Percentiles rank a stretch among this genome's conserved stretches.
These are phyloP conservation scores for Yamadazyma buinensis DNA, from an alignment of 1,139 yeast genomes.

Conservation along the genomic window DNA sequence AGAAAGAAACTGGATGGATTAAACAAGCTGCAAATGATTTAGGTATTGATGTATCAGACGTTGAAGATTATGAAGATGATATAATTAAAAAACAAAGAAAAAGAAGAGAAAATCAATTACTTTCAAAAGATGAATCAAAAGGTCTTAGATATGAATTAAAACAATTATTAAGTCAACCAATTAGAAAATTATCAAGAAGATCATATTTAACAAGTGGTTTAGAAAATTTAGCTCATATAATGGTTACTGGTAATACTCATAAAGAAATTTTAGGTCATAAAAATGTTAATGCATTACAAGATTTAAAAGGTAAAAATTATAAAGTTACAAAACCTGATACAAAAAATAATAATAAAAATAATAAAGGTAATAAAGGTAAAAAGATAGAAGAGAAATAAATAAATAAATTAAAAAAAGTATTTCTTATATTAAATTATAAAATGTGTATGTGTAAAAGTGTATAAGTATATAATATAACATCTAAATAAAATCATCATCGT, in stretches of 20 bases:
- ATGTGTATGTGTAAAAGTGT: too few species aligned
- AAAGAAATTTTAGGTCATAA: constrained; percentile 67
- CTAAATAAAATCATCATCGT: constrained; percentile 55
- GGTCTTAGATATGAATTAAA: constrained; percentile 53
- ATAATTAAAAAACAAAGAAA: constrained; percentile 60
- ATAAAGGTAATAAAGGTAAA: constrained; percentile 8
- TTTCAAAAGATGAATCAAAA: constrained; percentile 48
- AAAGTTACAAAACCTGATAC: constrained; percentile 10
- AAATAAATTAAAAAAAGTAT: constrained; percentile 2
- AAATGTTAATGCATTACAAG: constrained; percentile 66
- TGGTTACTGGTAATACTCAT: constrained; percentile 71
- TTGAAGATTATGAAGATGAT: constrained; percentile 60
- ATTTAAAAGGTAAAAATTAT: constrained; percentile 40
- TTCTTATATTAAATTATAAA: background rate
- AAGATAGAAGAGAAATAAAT: background rate
- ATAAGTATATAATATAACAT: background rate
- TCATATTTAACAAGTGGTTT: constrained; percentile 85
- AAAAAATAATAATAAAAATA: constrained; percentile 4
- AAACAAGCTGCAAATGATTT: constrained; percentile 90
- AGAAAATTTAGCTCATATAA: constrained; percentile 78
- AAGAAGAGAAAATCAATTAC: constrained; percentile 53
- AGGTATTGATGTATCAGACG: constrained; percentile 69
- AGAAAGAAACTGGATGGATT: constrained; percentile 78
- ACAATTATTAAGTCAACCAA: constrained; percentile 51
- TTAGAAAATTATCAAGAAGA: constrained; percentile 66